Base-by-base conservation (phyloP, 129 eudicot species). In the Scalesia atractyloides region DNA sequence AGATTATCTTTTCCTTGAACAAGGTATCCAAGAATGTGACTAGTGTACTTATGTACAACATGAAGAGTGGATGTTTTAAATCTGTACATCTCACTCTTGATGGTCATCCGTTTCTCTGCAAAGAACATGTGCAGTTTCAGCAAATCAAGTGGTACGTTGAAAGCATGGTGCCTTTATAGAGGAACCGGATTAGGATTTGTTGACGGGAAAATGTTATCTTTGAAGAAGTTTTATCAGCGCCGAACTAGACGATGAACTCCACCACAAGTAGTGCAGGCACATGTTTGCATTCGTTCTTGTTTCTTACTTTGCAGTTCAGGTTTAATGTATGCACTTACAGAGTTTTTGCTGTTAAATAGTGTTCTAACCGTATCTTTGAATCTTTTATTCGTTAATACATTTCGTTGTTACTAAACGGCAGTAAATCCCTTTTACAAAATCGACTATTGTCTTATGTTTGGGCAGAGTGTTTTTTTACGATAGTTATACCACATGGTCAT, bases 111-210 rank as follows among this genome's bases (percentile, higher is more conserved):
- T 56, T 70, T 20, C 37, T 70, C 8, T 12, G 39, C 19, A 4
- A 20, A 5, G 24, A 39, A 7, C 56, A 22, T 0, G 5, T 70
- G 15, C 13, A 4, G 75, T 54, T 70, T 18, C 0, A 19, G 20
- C 66, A 70, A 2, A 33, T 56, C 60, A 70, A 26, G 54, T 37
- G 75, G 41, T 70, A 70, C 7, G 66, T 70, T 56, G 43, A 70
- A 19, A 69, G 75, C 54, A 54, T 54, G 3, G 19, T 39, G 39
- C 65, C 75, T 56, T 54, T 56, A 20, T 15, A 56, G 53, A 70
- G 20, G 3, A 70, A 56, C 22, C 16, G 3, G 2, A 18, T 30
- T 54, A 37, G 48, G 44, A 39, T 39, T 5, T 39, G 44, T 39
- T 39, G 44, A 8, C 0, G 44, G 44, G 9, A 39, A 39, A 39